Evolutionary conservation across 345 rosid species (phyloP), one percentile per base, ranked within the genome.

Genomic region (Moricandia moricandioides): DNA sequence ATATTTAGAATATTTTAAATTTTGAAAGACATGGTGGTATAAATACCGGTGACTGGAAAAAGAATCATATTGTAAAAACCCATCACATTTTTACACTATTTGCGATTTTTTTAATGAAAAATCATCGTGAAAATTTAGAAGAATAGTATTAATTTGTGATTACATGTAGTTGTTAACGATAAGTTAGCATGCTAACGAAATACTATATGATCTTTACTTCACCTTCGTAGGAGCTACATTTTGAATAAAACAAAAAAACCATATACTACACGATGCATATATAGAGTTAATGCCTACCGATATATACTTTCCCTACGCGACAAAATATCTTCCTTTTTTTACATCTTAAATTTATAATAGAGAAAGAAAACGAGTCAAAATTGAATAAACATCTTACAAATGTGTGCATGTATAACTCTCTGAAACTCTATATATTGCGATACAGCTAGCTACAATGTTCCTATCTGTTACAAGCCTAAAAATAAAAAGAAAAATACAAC

Each of bases 371-470:
- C 2, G 18, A 60, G 64, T 30, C 12, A 31, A 16, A 37, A 16
- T 37, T 55, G 24, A 11, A 67, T 35, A 13, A 13, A 63, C 8
- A 30, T 56, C 16, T 17, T n/a, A 58, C 21, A 70, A 39, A 70
- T 54, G 58, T 39, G 30, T 70, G 13, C 65, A 29, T 17, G 13
- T 16, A 31, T 51, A 33, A 61, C 51, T 37, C 26, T 60, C 45
- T 45, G 51, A 45, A 45, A 14, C 69, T 29, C 74, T 65, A 71
- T 70, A 70, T 76, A 77, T 70, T 71, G 33, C 27, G 10, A 52
- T n/a, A 5, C 27, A 43, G 52, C 52, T 47, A 47, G 45, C 2
- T 65, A 33, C 54, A 45, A 65, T 58, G 62, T 66, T 39, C 14
- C 43, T 71, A 71, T 57, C 75, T 72, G 26, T 58, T 52, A 65